Base-by-base conservation (phyloP, 2,329 filamentous ascomycete genomes). In the Remersonia thermophila region DNA sequence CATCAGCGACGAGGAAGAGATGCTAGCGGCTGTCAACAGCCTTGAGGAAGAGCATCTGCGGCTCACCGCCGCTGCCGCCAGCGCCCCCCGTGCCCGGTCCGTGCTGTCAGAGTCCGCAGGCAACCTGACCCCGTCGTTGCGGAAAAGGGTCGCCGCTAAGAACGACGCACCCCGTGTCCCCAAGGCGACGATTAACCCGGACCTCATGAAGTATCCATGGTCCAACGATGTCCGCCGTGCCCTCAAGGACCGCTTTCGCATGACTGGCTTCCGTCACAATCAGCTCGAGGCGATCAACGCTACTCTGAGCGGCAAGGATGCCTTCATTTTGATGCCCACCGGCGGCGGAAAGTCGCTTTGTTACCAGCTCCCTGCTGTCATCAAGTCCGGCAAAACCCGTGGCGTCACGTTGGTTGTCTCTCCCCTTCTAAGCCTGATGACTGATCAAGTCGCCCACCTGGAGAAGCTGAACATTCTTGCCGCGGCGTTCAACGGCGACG, bases 251-350 rank as follows among this genome's bases (percentile, higher is more conserved):
- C 71, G 77, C 3, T 98, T 98, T 52, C 73, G 80, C 44, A 78
- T 98, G 55, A 75, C 73, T 36, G 84, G 84, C 0, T 98, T 98
- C 53, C 77, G 93, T 20, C 76, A 80, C 36, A 91, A 95, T 53
- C 91, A 98, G 54, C 68, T 96, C 2, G 84, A 96, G 57, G 87
- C 91, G 11, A 95, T 98, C 56, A 96, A 98, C 56, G 81, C 87
- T 1, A 96, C 91, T 0, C 64, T 98, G 31, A 68, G 65, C 20
- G 91, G 89, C 3, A 78, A 89, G 45, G 89, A 98, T 58, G 80
- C 83, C 0, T 98, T 98, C 55, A 82, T 98, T 12, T 66, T 98
- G 27, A 98, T 98, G 91, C 91, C 93, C 2, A 98, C 91, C 0
- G 91, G 91, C 36, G 91, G 91, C 41, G 91, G 91, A 29, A 98